Evolutionary conservation across 495 filamentous ascomycete species (phyloP).

Genomic region (Aspergillus homomorphus): DNA sequence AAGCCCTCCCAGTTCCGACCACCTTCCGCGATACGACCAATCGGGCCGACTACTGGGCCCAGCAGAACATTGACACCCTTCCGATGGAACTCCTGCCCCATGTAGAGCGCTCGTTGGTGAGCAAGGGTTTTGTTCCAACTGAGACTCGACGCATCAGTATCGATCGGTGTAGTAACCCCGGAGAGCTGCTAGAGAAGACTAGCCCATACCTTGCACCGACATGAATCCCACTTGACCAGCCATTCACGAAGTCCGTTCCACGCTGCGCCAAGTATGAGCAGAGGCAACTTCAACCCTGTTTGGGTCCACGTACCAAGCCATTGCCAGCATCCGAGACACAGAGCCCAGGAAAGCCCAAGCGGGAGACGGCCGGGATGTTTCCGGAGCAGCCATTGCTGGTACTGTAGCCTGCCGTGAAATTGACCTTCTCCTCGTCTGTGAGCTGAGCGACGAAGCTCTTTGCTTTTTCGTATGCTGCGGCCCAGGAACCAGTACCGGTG

Average conservation of each 20-base stretch:
- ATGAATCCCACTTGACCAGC: constrained; percentile 52
- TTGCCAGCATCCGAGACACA: constrained; percentile 64
- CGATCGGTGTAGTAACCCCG: not conserved
- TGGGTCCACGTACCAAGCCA: constrained; percentile 39
- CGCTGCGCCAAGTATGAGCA: constrained; percentile 22
- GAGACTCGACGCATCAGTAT: constrained; percentile 31
- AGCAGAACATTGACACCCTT: constrained; percentile 56
- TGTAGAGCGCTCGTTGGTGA: constrained; percentile 43
- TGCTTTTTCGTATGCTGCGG: constrained; percentile 35
- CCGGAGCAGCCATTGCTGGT: constrained; percentile 60
- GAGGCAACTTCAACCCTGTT: not conserved
- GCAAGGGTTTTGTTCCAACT: constrained; percentile 56
- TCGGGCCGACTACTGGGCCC: constrained; percentile 65
- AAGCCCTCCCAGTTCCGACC: constrained; percentile 90
- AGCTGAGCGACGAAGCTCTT: constrained; percentile 51
- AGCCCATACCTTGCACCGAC: constrained; percentile 43
- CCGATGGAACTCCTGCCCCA: constrained; percentile 56
- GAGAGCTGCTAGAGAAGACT: no score
- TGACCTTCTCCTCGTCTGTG: constrained; percentile 58
- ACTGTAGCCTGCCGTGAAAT: constrained; percentile 49
- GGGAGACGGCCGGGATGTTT: constrained; percentile 46
- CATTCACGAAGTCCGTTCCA: constrained; percentile 57
- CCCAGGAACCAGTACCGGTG: not conserved
- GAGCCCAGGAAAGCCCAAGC: constrained; percentile 58
- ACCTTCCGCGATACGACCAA: constrained; percentile 73